Conservation (phyloP, 2,329 filamentous ascomycete species). For the Epichloe aotearoae region DNA sequence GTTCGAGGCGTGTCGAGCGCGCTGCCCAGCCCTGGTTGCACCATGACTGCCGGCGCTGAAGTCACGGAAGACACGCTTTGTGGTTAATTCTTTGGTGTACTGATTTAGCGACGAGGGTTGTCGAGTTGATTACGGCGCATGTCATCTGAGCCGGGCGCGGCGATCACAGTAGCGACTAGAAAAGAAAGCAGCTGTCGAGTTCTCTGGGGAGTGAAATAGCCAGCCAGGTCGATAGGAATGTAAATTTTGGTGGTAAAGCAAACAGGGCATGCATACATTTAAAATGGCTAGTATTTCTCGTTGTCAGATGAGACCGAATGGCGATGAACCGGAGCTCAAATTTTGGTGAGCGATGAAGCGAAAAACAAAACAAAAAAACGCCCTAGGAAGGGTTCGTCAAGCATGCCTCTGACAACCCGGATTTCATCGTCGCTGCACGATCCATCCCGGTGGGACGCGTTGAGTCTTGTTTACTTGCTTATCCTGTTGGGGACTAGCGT, state of each 20-base stretch:
- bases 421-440: neutral
- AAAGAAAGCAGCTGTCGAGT: neutral
- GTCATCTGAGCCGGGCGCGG: neutral
- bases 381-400: neutral
- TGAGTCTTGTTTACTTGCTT: constrained; percentile 31
- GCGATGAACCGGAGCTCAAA: neutral
- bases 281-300: neutral
- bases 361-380: no score
- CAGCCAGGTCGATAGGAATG: neutral
- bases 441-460: constrained; percentile 4
- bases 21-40: constrained; percentile 45
- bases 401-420: neutral
- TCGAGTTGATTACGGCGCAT: neutral
- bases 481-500: constrained; percentile 22
- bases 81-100: neutral
- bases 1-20: constrained; percentile 78
- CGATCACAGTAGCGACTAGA: neutral
- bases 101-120: neutral
- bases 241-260: constrained; percentile 5
- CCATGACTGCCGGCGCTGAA: constrained; percentile 33
- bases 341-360: no score
- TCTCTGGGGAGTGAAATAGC: neutral
- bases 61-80: neutral
- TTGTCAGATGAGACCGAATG: neutral
- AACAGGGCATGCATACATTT: constrained; percentile 8